Percentiles rank a stretch among this genome's conserved stretches.
Conservation (phyloP, 768 basidiomycete species). For the Boletellus sp. region DNA sequence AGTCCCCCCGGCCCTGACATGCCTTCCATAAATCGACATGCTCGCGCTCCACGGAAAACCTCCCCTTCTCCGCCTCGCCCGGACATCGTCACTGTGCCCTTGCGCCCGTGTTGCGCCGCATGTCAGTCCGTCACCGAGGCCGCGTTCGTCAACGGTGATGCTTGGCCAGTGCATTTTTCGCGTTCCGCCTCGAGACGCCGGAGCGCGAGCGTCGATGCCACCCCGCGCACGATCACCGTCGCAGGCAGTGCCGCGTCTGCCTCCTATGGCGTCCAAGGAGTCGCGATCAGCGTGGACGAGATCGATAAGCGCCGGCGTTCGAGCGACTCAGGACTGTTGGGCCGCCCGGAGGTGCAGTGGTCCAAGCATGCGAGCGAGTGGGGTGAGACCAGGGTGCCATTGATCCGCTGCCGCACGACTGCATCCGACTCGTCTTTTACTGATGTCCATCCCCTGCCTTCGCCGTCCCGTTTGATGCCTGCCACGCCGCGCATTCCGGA, state of each 20-base stretch:
- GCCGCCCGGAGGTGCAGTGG: background rate
- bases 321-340: slow-evolving; percentile 28
- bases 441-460: background rate
- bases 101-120: slow-evolving; percentile 67
- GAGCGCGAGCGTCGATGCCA: slow-evolving; percentile 37
- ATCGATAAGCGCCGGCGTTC: slow-evolving; percentile 55
- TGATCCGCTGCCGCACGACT: background rate
- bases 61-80: slow-evolving; percentile 36
- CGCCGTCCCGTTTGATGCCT: slow-evolving; percentile 10
- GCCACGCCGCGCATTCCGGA: slow-evolving; percentile 30
- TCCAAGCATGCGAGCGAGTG: too few species aligned
- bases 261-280: slow-evolving; percentile 15
- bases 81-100: slow-evolving; percentile 52
- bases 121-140: slow-evolving; percentile 61
- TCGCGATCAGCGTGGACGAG: slow-evolving; percentile 58
- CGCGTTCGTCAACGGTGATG: slow-evolving; percentile 48
- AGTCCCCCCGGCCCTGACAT: background rate
- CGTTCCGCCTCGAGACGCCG: slow-evolving; percentile 59
- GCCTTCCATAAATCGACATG: slow-evolving; percentile 6
- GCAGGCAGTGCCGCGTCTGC: slow-evolving; percentile 32
- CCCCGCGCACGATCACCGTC: slow-evolving; percentile 29
- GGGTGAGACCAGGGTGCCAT: background rate
- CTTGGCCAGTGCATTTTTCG: slow-evolving; percentile 63
- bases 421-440: background rate
- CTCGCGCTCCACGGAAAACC: slow-evolving; percentile 19